Evolutionary conservation across 2,329 filamentous ascomycete genomes (phyloP), one percentile per base, ranked within the genome.

Genomic region (Colletotrichum paranaense): DNA sequence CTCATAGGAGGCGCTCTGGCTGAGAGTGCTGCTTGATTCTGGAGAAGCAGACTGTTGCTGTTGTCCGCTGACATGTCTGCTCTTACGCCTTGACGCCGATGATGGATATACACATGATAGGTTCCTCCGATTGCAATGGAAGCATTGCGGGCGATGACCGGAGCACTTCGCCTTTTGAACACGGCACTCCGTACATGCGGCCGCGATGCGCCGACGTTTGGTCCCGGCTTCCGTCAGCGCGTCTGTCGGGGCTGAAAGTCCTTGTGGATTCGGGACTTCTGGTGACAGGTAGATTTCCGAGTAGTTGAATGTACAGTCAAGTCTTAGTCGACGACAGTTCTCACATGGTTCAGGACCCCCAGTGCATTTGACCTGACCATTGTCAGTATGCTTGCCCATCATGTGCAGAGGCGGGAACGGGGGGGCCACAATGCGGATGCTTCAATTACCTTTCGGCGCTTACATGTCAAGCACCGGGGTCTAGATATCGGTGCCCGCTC

Each of bases 91-190:
- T 16, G 63, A 35, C 2, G 68, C 32, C 26, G 16, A 30, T 3
- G 63, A 62, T 0, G 57, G 63, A 24, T 67, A 71, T 3, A 62
- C 30, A 19, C 68, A 67, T n/a, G 57, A 22, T 4, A 71, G 63
- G 35, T 62, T 67, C 4, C 68, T 63, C 5, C 68, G 32, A n/a
- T 26, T 62, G 8, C 68, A 67, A 46, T 67, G 68, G 16, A 67
- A 71, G 35, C 68, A 71, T 16, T 71, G 68, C 4, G 68, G 68
- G 5, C 68, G 63, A 16, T 71, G 68, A 7, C 82, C 82, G 0
- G 79, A 81, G 67, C 83, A 84, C 42, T 80, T 83, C 0, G 79
- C 77, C 66, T 84, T 84, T 14, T 79, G 77, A 46, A 72, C 75
- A 3, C 82, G 78, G 74, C 83, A 84, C n/a, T 75, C 64, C 3